phyloP scores from a whole-genome alignment of 768 basidiomycete species.

The Vararia minispora region DNA sequence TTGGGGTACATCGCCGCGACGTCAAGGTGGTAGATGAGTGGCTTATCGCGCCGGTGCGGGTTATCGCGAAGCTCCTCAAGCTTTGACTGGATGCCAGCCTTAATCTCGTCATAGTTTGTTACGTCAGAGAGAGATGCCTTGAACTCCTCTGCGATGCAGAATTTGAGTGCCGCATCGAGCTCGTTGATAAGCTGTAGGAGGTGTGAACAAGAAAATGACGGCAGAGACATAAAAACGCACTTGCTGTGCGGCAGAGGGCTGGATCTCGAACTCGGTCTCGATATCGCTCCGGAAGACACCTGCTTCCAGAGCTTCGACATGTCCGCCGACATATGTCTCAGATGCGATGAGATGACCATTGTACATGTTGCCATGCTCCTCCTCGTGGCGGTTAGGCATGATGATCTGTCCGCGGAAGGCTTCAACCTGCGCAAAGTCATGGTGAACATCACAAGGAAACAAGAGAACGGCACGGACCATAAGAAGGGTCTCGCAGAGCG shows the following conservation, averaged over 20 bases:
- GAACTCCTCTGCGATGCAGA: slow-evolving; percentile 81
- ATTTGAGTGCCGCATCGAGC: slow-evolving; percentile 83
- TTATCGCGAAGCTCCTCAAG: slow-evolving; percentile 88
- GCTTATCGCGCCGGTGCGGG: slow-evolving; percentile 80
- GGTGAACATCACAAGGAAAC: neutral
- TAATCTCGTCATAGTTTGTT: slow-evolving; percentile 94
- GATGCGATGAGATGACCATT: slow-evolving; percentile 95
- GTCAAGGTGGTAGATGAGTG: slow-evolving; percentile 96
- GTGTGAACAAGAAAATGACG: slow-evolving; percentile 2
- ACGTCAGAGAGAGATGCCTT: slow-evolving; percentile 69
- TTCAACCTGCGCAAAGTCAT: slow-evolving; percentile 59
- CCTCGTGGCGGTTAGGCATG: slow-evolving; percentile 97
- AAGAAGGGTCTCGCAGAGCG: slow-evolving; percentile 91
- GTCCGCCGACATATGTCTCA: slow-evolving; percentile 97
- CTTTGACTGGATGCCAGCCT: slow-evolving; percentile 58
- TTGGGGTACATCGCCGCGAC: slow-evolving; percentile 99
- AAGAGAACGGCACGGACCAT: slow-evolving; percentile 55
- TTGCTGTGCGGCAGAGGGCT: slow-evolving; percentile 76
- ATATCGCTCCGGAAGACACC: slow-evolving; percentile 98
- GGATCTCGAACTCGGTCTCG: slow-evolving; percentile 87
- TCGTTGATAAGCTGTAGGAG: slow-evolving; percentile 74
- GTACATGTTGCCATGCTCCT: slow-evolving; percentile 82
- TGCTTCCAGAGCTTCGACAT: slow-evolving; percentile 96
- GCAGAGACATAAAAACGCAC: slow-evolving; percentile 26
- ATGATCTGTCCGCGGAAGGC: slow-evolving; percentile 87